Evolutionary conservation across 2,329 filamentous ascomycete genomes (phyloP).

Genomic region (Monilinia fructicola): DNA sequence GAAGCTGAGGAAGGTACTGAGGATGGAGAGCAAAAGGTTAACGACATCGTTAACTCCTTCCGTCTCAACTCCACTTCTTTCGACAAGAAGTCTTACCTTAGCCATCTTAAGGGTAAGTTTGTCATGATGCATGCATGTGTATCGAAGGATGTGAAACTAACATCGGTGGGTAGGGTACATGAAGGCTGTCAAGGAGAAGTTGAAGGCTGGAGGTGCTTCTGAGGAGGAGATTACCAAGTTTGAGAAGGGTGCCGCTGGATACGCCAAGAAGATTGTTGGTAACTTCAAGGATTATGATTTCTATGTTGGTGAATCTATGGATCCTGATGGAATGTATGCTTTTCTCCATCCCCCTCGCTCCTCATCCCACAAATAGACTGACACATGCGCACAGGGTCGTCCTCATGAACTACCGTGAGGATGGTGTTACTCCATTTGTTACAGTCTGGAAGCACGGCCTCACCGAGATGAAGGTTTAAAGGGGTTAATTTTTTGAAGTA

Average conservation of each 20-base stretch:
- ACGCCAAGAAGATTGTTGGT: slow-evolving; percentile 73
- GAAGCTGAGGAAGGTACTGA: slow-evolving; percentile 70
- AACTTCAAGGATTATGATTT: slow-evolving; percentile 98
- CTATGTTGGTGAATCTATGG: slow-evolving; percentile 87
- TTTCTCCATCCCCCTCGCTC: not conserved
- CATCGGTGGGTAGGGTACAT: slow-evolving; percentile 68
- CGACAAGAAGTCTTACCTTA: slow-evolving; percentile 84
- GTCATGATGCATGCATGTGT: not conserved
- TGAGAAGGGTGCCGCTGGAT: slow-evolving; percentile 70
- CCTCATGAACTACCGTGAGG: slow-evolving; percentile 96
- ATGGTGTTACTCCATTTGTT: slow-evolving; percentile 86
- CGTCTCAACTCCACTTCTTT: slow-evolving; percentile 75
- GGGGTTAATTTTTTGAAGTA: not conserved
- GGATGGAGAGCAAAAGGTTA: slow-evolving; percentile 70
- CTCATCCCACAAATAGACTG: slow-evolving; percentile 9
- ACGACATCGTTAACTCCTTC: slow-evolving; percentile 93
- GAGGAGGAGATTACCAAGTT: slow-evolving; percentile 73
- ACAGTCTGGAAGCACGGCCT: slow-evolving; percentile 96
- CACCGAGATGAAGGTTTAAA: slow-evolving; percentile 85
- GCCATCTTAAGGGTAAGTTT: slow-evolving; percentile 77
- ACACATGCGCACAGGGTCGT: slow-evolving; percentile 60
- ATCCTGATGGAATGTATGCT: slow-evolving; percentile 88
- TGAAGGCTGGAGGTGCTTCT: slow-evolving; percentile 61
- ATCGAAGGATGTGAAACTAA: slow-evolving; percentile 5
- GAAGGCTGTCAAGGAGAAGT: slow-evolving; percentile 76